Evolutionary conservation across 2,329 filamentous ascomycete genomes (phyloP).

Genomic region (Thelonectria discophora): DNA sequence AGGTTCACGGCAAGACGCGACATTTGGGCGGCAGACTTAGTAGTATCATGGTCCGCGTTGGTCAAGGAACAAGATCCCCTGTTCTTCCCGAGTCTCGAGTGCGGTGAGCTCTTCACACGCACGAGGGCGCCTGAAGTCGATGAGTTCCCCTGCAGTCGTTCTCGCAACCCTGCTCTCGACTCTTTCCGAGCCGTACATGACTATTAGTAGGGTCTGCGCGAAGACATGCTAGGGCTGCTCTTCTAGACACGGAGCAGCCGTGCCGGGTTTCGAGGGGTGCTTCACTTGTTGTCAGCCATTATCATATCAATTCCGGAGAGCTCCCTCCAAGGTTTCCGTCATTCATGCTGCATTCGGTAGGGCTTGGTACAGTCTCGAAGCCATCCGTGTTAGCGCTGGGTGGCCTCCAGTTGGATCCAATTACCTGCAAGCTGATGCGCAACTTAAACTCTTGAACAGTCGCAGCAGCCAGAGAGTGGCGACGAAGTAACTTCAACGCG

Average conservation of each 20-base stretch:
- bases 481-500: neutral
- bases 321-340: too few species aligned
- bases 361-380: neutral
- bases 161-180: too few species aligned
- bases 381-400: neutral
- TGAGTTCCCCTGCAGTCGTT: too few species aligned
- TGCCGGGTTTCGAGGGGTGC: too few species aligned
- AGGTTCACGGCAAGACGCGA: constrained; percentile 11
- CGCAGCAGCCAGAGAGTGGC: neutral
- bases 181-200: too few species aligned
- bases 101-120: constrained; percentile 4
- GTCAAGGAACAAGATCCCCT: constrained; percentile 13
- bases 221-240: neutral
- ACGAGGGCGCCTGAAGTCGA: constrained; percentile 6
- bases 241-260: neutral
- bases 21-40: constrained; percentile 9
- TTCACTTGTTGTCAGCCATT: too few species aligned
- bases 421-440: neutral
- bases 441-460: neutral
- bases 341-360: too few species aligned
- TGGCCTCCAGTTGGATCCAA: neutral
- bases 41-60: neutral
- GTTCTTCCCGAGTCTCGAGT: constrained; percentile 14
- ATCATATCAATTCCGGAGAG: too few species aligned
- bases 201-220: too few species aligned